A percentile compares a stretch with the other conserved stretches of the same genome.
Evolutionary conservation across 75 land plant genomes (phyloP).

Genomic region (Cunninghamia lanceolata): DNA sequence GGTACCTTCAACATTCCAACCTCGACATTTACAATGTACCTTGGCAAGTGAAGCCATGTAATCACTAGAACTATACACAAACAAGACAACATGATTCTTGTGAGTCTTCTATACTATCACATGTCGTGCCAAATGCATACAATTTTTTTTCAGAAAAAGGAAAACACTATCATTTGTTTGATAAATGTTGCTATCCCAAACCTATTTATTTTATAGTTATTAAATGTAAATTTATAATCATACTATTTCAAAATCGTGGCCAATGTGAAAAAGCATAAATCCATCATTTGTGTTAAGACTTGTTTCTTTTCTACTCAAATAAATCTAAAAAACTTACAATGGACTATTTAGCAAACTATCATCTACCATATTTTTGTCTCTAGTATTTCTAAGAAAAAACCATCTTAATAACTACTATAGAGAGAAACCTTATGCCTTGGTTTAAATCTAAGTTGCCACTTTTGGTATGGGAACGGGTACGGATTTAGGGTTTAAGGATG

Average conservation of each 20-base stretch:
- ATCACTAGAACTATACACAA: slow-evolving; percentile 59
- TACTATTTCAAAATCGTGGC: not conserved
- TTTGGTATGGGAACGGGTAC: too few species aligned
- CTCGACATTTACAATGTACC: slow-evolving; percentile 73
- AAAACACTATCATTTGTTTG: not conserved
- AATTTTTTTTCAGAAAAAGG: not conserved
- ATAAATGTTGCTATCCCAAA: not conserved
- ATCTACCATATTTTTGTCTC: not conserved
- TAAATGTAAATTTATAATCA: not conserved
- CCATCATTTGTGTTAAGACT: not conserved
- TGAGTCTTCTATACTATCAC: not conserved
- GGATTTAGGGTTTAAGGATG: too few species aligned
- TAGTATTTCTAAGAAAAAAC: too few species aligned
- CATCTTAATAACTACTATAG: not conserved
- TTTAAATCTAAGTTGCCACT: not conserved
- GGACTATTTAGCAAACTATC: not conserved
- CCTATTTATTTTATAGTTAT: not conserved
- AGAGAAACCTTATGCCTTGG: not conserved
- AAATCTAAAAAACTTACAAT: not conserved
- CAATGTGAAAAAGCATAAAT: not conserved
- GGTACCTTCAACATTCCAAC: slow-evolving; percentile 34
- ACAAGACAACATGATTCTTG: not conserved
- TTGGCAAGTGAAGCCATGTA: slow-evolving; percentile 89
- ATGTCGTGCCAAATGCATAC: not conserved
- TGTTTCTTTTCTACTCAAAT: not conserved